Evolutionary conservation across 345 rosid species (phyloP), one percentile per base, ranked within the genome.

Genomic region (Kandelia obovata): DNA sequence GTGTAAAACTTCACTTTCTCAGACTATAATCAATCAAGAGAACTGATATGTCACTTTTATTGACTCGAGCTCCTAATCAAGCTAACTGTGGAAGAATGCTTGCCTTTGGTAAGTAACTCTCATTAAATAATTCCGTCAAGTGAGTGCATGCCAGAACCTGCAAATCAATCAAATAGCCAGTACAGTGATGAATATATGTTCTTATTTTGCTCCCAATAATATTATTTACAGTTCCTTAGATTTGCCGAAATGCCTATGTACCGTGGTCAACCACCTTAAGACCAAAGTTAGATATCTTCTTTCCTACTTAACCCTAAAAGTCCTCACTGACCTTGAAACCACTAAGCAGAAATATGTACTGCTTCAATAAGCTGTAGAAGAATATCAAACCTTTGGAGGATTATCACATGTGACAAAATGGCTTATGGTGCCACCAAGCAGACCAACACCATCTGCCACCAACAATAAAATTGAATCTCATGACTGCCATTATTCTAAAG

Each of bases 101-200:
- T 83, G 91, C 98, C 85, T 85, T 73, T 25, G 88, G 92, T 63
- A 91, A 77, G 86, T 80, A 91, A 73, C 79, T 82, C 74, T 87
- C 90, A 68, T 78, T 78, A 63, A 91, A 84, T 66, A 94, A 75
- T 79, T 94, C 96, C 7, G 89, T 84, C 89, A 94, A 78, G 77
- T 94, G 98, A 75, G 97, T 94, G 82, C 95, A 91, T 57, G 87
- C 81, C 63, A 94, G 82, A 84, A 89, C 95, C 98, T 91, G 83
- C 49, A 68, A 73, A 17, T 13, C 8, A 21, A 39, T 43, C 31
- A 34, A 25, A 37, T 19, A 30, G 16, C 5, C 39, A 63, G 31
- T 23, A 69, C 43, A 61, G 27, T 37, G 49, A 43, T 43, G 5
- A 43, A 43, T 43, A 43, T 2, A 2, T 34, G 49, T 28, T 39